Evolutionary conservation across 495 filamentous ascomycete genomes (phyloP).

Genomic region (Penicillium coprophilum): DNA sequence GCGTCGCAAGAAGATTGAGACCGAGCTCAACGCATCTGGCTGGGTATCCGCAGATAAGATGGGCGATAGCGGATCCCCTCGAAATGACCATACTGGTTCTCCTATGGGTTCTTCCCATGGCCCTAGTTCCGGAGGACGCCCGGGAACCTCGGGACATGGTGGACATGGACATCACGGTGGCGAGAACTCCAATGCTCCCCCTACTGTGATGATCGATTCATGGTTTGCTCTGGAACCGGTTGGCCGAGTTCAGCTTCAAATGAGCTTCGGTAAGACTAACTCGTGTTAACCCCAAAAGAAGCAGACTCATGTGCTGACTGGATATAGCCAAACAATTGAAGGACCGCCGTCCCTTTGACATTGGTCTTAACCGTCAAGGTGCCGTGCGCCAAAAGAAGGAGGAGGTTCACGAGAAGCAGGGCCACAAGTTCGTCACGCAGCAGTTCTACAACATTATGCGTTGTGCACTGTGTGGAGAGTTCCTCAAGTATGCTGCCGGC

Average conservation of each 20-base stretch:
- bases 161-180: conserved; percentile 24
- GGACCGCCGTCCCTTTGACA: conserved; percentile 71
- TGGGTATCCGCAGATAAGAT: conserved; percentile 98
- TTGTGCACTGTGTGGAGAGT: conserved; percentile 95
- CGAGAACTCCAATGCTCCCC: conserved; percentile 35
- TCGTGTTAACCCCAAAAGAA: neutral
- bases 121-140: conserved; percentile 27
- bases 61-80: conserved; percentile 53
- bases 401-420: conserved; percentile 95
- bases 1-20: conserved; percentile 94
- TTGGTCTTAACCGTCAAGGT: conserved; percentile 90
- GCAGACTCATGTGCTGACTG: conserved; percentile 34
- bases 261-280: conserved; percentile 73
- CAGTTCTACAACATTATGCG: conserved; percentile 99
- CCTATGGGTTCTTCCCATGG: conserved; percentile 35
- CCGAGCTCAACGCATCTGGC: conserved; percentile 82
- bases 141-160: conserved; percentile 19
- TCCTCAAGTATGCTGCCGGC: conserved; percentile 95
- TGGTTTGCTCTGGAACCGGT: conserved; percentile 98
- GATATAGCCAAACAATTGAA: conserved; percentile 63
- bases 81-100: conserved; percentile 46
- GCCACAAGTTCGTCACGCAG: conserved; percentile 96
- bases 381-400: conserved; percentile 96
- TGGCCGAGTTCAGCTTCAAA: conserved; percentile 79
- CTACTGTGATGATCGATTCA: conserved; percentile 74